phyloP scores from a whole-genome alignment of 208 protist genomes.

The Acanthamoeba healyi region DNA sequence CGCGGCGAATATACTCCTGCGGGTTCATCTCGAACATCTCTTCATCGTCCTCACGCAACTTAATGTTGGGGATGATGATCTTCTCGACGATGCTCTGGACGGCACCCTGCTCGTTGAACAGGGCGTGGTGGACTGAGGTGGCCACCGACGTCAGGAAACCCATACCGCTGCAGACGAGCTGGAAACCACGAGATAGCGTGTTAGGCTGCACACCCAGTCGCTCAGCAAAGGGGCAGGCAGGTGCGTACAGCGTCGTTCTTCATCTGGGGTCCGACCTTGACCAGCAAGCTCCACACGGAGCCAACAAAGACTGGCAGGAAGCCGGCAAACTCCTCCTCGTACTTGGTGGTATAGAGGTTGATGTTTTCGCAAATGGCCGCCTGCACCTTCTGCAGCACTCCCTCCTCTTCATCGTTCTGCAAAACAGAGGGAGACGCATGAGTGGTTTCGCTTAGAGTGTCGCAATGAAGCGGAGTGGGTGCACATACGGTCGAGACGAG shows the following conservation, averaged over 20 bases:
- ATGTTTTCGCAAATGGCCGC: constrained; percentile 92
- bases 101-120: constrained; percentile 91
- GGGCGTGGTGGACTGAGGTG: constrained; percentile 88
- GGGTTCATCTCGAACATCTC: constrained; percentile 95
- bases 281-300: constrained; percentile 93
- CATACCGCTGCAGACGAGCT: constrained; percentile 92
- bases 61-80: constrained; percentile 96
- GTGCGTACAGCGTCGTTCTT: constrained; percentile 88
- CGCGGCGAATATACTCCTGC: constrained; percentile 96
- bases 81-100: constrained; percentile 93
- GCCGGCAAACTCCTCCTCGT: constrained; percentile 92
- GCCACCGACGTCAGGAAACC: constrained; percentile 94
- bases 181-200: neutral
- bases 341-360: constrained; percentile 94
- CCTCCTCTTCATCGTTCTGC: constrained; percentile 84
- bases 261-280: constrained; percentile 85
- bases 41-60: constrained; percentile 93
- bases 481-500: constrained; percentile 21
- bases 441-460: no score
- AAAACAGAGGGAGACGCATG: constrained; percentile 85
- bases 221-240: no score
- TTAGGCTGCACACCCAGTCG: no score
- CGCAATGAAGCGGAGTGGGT: neutral
- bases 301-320: constrained; percentile 93
- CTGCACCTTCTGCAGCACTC: constrained; percentile 88